Conservation (phyloP, 768 basidiomycete species). For the Cantharellus cinnabarinus region DNA sequence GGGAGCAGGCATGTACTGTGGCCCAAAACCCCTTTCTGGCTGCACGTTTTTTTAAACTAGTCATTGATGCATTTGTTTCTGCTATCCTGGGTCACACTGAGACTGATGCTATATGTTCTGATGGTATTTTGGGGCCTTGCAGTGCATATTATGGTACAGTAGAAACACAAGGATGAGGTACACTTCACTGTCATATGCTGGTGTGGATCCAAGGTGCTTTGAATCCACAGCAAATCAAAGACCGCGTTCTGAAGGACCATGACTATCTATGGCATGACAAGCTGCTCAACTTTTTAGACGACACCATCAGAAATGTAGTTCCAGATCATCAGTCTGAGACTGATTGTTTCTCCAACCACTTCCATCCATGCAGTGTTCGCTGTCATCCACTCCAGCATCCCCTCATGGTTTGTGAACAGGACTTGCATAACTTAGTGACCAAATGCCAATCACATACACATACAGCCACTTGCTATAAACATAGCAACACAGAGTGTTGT, state of each 20-base stretch:
- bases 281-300: background rate
- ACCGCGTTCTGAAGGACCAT: background rate
- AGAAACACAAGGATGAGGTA: constrained; percentile 10
- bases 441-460: constrained; percentile 11
- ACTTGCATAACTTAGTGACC: background rate
- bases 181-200: constrained; percentile 11
- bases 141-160: constrained; percentile 9
- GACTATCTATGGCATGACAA: background rate
- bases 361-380: background rate
- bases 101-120: background rate
- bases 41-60: constrained; percentile 24
- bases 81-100: background rate
- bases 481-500: constrained; percentile 17
- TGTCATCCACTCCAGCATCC: background rate
- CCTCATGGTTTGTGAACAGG: background rate
- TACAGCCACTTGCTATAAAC: constrained; percentile 21
- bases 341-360: background rate
- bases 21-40: constrained; percentile 20
- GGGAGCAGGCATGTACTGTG: background rate
- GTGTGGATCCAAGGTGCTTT: constrained; percentile 11
- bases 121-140: constrained; percentile 7
- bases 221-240: constrained; percentile 7
- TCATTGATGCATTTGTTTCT: constrained; percentile 20
- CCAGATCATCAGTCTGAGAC: background rate
- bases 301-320: background rate